Conservation (phyloP, 306 rosid species). For the Lupinus albus region DNA sequence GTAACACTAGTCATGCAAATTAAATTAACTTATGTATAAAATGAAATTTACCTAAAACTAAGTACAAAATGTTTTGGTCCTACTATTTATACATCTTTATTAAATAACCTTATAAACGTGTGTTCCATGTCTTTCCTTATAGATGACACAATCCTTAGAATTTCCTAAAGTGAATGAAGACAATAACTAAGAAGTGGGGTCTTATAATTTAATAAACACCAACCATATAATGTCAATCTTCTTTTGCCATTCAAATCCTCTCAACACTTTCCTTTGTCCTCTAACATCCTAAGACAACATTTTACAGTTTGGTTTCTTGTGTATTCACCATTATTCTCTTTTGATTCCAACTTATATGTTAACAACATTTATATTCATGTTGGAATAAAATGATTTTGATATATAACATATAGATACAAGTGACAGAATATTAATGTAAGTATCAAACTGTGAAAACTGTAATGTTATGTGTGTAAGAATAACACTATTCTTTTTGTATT, state of each 20-base stretch:
- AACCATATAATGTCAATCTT: constrained; percentile 59
- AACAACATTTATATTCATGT: constrained; percentile 14
- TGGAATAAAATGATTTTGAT: background rate
- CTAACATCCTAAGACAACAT: background rate
- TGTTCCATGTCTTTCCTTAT: constrained; percentile 5
- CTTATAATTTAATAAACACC: constrained; percentile 44
- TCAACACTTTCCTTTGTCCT: constrained; percentile 51
- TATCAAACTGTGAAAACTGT: background rate
- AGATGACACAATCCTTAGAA: constrained; percentile 34
- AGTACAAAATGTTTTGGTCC: background rate
- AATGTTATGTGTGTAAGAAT: background rate
- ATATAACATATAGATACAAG: background rate
- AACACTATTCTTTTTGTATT: no score
- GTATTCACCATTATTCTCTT: constrained; percentile 3
- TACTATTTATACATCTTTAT: background rate
- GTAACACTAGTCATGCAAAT: constrained; percentile 28
- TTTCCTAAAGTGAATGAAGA: constrained; percentile 35
- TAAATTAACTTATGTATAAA: background rate
- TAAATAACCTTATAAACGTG: constrained; percentile 25
- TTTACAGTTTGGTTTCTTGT: constrained; percentile 4
- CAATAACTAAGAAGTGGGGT: constrained; percentile 42
- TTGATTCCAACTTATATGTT: constrained; percentile 3
- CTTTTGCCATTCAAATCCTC: constrained; percentile 48
- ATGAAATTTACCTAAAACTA: constrained; percentile 17
- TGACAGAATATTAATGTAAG: background rate